These are phyloP conservation scores for Afroboletus lepidellus DNA, from an alignment of 1,284 basidiomycete species.

Conservation along the genomic window DNA sequence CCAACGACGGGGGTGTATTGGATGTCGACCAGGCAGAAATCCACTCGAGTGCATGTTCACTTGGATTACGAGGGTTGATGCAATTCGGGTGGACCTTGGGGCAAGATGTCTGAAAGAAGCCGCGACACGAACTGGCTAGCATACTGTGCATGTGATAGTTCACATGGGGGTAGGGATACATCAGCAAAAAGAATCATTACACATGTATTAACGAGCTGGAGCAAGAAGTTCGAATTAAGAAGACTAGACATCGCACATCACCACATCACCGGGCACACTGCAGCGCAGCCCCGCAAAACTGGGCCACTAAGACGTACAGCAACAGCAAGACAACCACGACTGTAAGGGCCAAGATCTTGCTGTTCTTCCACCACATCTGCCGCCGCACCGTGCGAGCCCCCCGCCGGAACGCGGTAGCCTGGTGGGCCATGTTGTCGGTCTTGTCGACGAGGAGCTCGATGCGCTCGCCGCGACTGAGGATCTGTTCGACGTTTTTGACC, in stretches of 20 bases:
- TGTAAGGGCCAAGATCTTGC: slow-evolving; percentile 70
- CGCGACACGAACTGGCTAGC: too few species aligned
- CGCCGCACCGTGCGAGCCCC: slow-evolving; percentile 85
- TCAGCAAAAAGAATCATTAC: slow-evolving; percentile 3
- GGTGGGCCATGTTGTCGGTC: slow-evolving; percentile 93
- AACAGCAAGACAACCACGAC: slow-evolving; percentile 73
- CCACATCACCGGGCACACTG: slow-evolving; percentile 46
- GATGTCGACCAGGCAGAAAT: too few species aligned
- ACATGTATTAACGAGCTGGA: slow-evolving; percentile 8
- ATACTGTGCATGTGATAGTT: too few species aligned
- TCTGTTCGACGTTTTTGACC: slow-evolving; percentile 96
- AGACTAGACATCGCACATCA: not conserved
- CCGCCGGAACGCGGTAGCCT: slow-evolving; percentile 93
- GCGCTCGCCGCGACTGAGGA: slow-evolving; percentile 90
- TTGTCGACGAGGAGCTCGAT: slow-evolving; percentile 97
- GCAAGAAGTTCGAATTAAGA: not conserved
- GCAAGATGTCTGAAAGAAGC: too few species aligned
- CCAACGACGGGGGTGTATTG: too few species aligned
- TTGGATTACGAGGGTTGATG: too few species aligned
- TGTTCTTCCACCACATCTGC: slow-evolving; percentile 98
- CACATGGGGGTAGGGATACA: slow-evolving; percentile 10
- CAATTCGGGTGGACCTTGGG: too few species aligned
- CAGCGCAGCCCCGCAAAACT: slow-evolving; percentile 82
- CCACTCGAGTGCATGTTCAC: too few species aligned
- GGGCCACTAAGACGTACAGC: slow-evolving; percentile 78